These are phyloP conservation scores for Candida khao-thaluensis DNA, from an alignment of 805 yeast genomes.

Conservation along the genomic window DNA sequence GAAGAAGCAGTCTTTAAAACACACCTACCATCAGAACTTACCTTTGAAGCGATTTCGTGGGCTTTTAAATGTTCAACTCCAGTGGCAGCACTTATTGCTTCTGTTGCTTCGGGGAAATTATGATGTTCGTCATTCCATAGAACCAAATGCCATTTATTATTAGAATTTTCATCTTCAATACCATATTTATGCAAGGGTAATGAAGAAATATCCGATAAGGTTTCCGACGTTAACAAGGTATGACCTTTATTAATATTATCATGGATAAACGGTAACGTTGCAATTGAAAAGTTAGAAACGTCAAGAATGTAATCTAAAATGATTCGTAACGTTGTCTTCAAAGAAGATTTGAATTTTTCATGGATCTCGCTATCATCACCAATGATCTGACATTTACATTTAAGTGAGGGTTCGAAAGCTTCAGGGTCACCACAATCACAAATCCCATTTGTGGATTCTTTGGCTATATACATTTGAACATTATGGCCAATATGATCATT, in stretches of 20 bases:
- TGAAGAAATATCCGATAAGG: conserved; percentile 30
- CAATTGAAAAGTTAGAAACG: conserved; percentile 38
- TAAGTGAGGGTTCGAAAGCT: conserved; percentile 55
- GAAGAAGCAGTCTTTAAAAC: conserved; percentile 36
- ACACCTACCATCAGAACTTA: conserved; percentile 53
- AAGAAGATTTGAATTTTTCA: conserved; percentile 17
- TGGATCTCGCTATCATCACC: conserved; percentile 9
- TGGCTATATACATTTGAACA: conserved; percentile 52
- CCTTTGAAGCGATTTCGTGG: conserved; percentile 37
- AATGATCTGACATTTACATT: conserved; percentile 45
- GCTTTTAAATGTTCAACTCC: conserved; percentile 28
- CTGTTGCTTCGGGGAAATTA: conserved; percentile 53
- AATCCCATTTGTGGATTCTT: conserved; percentile 51
- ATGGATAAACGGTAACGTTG: conserved; percentile 42
- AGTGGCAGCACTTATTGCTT: conserved; percentile 41
- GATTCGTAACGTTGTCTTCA: conserved; percentile 29
- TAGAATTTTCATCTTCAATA: conserved; percentile 31
- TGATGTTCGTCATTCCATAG: conserved; percentile 84
- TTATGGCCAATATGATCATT: conserved; percentile 68
- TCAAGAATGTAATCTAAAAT: conserved; percentile 45
- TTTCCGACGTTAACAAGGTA: conserved; percentile 22
- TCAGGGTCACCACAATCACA: conserved; percentile 75
- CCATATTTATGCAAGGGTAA: conserved; percentile 32
- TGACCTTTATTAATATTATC: conserved; percentile 25
- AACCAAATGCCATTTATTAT: conserved; percentile 43